Percentiles rank a stretch among this genome's conserved stretches.
These are phyloP conservation scores for Beauveria brongniartii DNA, from an alignment of 2,329 filamentous ascomycete species.

Conservation along the genomic window DNA sequence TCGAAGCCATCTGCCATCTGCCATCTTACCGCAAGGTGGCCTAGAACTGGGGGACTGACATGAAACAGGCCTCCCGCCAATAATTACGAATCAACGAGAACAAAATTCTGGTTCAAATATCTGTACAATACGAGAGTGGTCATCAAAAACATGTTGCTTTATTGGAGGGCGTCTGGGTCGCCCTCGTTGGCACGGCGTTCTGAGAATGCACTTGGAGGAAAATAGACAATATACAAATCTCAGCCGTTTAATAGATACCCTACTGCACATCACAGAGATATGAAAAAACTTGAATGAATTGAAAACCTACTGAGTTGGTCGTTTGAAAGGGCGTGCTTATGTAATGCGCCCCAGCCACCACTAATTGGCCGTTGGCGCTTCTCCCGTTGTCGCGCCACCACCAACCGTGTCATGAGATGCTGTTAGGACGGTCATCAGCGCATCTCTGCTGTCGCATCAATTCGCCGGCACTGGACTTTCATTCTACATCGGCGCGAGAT, in stretches of 20 bases:
- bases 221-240: conserved; percentile 12
- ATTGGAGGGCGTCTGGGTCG: background rate
- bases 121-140: conserved; percentile 11
- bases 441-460: conserved; percentile 10
- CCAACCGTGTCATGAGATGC: conserved; percentile 12
- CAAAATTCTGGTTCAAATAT: background rate
- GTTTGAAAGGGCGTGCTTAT: conserved; percentile 1
- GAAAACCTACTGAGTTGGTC: background rate
- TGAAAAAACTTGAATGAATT: background rate
- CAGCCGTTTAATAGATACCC: background rate
- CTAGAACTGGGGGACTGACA: background rate
- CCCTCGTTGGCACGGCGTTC: conserved; percentile 10
- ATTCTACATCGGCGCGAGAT: background rate
- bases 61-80: background rate
- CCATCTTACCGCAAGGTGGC: background rate
- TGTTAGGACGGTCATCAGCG: background rate
- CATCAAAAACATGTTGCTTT: conserved; percentile 7
- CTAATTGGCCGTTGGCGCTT: background rate
- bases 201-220: conserved; percentile 5
- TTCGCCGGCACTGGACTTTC: background rate
- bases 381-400: conserved; percentile 5
- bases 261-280: background rate
- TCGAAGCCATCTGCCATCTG: background rate
- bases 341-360: conserved; percentile 5
- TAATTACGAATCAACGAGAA: background rate